phyloP scores from a whole-genome alignment of 805 yeast species.

The Candida nemodendra region DNA sequence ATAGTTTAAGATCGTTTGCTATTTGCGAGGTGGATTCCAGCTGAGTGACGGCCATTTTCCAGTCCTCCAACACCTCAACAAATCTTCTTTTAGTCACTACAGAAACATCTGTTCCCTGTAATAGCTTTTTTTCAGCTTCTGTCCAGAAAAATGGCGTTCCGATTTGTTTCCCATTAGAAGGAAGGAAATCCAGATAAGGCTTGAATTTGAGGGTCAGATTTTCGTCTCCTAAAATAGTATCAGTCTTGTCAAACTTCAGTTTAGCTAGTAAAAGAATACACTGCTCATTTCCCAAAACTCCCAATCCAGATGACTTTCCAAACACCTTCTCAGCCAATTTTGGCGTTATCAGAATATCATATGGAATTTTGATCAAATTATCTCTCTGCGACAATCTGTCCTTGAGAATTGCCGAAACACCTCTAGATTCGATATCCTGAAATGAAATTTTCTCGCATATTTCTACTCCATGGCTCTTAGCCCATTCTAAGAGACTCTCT shows the following conservation, averaged over 20 bases:
- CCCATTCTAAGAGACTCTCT: slow-evolving; percentile 23
- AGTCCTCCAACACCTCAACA: slow-evolving; percentile 52
- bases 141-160: slow-evolving; percentile 72
- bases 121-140: slow-evolving; percentile 43
- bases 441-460: slow-evolving; percentile 38
- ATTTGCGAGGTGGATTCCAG: slow-evolving; percentile 16
- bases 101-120: slow-evolving; percentile 72
- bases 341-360: slow-evolving; percentile 37
- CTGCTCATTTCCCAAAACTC: slow-evolving; percentile 32
- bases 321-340: slow-evolving; percentile 33
- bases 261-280: slow-evolving; percentile 41
- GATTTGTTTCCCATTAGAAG: slow-evolving; percentile 38
- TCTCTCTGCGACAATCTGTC: slow-evolving; percentile 9
- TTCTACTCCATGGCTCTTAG: slow-evolving; percentile 36
- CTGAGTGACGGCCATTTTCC: slow-evolving; percentile 39
- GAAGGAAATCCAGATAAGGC: slow-evolving; percentile 51
- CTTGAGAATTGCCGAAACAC: slow-evolving; percentile 34
- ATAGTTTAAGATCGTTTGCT: slow-evolving; percentile 26
- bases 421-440: slow-evolving; percentile 28
- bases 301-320: slow-evolving; percentile 5
- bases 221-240: slow-evolving; percentile 14
- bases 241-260: slow-evolving; percentile 36
- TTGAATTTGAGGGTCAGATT: slow-evolving; percentile 28
- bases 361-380: slow-evolving; percentile 39
- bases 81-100: slow-evolving; percentile 50